A percentile compares a stretch with the other conserved stretches of the same genome.
These are phyloP conservation scores for Penicillium italicum DNA, from an alignment of 2,329 filamentous ascomycete species.

Conservation along the genomic window DNA sequence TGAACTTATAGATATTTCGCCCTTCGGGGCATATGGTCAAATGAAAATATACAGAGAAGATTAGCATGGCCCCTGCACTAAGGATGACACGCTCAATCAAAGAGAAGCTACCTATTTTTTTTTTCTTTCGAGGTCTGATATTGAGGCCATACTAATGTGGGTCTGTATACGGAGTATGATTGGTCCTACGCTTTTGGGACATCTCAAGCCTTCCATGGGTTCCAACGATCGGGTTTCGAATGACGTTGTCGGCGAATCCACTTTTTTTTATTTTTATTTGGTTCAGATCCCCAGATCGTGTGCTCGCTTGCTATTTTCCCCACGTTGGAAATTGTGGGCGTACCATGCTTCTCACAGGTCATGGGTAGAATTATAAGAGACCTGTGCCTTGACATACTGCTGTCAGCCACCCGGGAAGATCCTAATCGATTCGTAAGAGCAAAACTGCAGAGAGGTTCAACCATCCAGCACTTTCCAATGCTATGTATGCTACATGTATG, in stretches of 20 bases:
- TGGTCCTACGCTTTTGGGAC: background rate
- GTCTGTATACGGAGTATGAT: background rate
- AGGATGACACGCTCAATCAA: conserved; percentile 89
- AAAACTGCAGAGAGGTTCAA: background rate
- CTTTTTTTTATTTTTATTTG: too few relatives aligned
- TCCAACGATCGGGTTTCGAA: background rate
- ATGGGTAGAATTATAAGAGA: background rate
- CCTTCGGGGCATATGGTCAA: conserved; percentile 58
- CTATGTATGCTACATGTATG: background rate
- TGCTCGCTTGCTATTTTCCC: background rate
- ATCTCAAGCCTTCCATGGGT: fast-evolving
- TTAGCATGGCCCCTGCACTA: conserved; percentile 83
- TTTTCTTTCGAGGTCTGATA: conserved; percentile 33
- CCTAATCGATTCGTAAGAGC: background rate
- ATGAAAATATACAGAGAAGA: conserved; percentile 70
- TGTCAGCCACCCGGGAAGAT: background rate
- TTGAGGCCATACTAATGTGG: background rate
- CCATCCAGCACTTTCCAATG: background rate
- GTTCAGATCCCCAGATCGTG: background rate
- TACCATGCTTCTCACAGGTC: background rate
- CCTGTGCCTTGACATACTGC: too few relatives aligned
- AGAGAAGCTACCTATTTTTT: conserved; percentile 71
- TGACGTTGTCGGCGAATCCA: background rate
- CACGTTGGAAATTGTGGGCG: background rate
- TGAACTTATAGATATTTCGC: conserved; percentile 10